Evolutionary conservation across 768 basidiomycete genomes (phyloP).

Genomic region (Suillus ampliporus): DNA sequence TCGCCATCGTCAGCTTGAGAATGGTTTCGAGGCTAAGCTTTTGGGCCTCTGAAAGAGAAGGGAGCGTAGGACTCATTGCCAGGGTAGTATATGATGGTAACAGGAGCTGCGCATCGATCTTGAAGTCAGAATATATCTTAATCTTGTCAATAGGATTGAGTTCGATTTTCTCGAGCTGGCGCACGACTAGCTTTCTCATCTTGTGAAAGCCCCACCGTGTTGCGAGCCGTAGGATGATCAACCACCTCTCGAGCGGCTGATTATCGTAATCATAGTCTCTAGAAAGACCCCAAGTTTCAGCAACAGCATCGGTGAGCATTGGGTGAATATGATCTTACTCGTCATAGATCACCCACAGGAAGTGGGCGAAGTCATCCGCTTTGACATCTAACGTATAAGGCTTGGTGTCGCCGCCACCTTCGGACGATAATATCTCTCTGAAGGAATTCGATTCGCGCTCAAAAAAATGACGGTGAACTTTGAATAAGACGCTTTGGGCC

Average conservation of each 20-base stretch:
- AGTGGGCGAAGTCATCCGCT: slow-evolving; percentile 46
- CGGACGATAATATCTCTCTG: slow-evolving; percentile 26
- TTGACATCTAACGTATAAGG: slow-evolving; percentile 35
- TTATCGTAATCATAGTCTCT: slow-evolving; percentile 64
- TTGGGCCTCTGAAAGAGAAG: slow-evolving; percentile 58
- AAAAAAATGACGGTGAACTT: slow-evolving; percentile 43
- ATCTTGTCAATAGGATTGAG: slow-evolving; percentile 60
- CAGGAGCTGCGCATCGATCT: slow-evolving; percentile 54
- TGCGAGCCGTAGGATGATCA: slow-evolving; percentile 55
- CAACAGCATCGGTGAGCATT: neutral
- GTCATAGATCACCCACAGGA: slow-evolving; percentile 64
- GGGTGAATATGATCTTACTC: slow-evolving; percentile 40
- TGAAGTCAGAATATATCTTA: slow-evolving; percentile 56
- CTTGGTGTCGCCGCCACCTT: neutral
- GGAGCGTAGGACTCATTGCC: slow-evolving; percentile 55
- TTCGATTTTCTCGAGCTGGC: slow-evolving; percentile 55
- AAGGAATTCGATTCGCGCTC: slow-evolving; percentile 42
- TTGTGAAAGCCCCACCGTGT: slow-evolving; percentile 60
- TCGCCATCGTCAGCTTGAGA: slow-evolving; percentile 54
- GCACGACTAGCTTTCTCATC: slow-evolving; percentile 55
- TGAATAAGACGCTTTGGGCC: slow-evolving; percentile 42
- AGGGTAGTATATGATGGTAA: slow-evolving; percentile 57
- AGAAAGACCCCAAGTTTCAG: neutral
- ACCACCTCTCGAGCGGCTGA: slow-evolving; percentile 58
- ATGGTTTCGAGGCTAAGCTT: slow-evolving; percentile 63